Evolutionary conservation across 495 filamentous ascomycete genomes (phyloP).

Genomic region (Trichoderma asperelloides): DNA sequence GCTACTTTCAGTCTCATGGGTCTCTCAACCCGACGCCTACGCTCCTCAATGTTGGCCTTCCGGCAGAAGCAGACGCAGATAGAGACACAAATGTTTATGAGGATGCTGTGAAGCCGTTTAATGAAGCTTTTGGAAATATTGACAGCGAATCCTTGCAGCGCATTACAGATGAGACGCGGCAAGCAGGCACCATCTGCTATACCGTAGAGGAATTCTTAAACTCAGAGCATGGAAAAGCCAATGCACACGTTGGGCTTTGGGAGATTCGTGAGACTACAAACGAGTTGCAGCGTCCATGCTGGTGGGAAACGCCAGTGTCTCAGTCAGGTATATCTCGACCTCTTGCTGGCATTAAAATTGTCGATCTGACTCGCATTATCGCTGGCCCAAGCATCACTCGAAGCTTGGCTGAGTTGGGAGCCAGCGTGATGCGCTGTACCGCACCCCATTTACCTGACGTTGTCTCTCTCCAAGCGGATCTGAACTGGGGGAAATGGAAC

Average conservation of each 20-base stretch:
- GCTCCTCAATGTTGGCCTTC: slow-evolving; percentile 12
- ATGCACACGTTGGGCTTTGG: slow-evolving; percentile 38
- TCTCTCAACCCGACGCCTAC: slow-evolving; percentile 40
- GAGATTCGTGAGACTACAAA: slow-evolving; percentile 28
- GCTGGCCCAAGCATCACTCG: slow-evolving; percentile 47
- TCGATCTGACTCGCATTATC: slow-evolving; percentile 54
- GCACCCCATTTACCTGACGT: slow-evolving; percentile 45
- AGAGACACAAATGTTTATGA: neutral
- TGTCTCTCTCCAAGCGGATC: slow-evolving; percentile 34
- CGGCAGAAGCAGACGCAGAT: neutral
- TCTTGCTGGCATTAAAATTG: slow-evolving; percentile 49
- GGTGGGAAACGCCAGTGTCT: slow-evolving; percentile 25
- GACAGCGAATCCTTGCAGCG: neutral
- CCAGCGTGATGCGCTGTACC: slow-evolving; percentile 52
- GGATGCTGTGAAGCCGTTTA: neutral
- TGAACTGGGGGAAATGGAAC: slow-evolving; percentile 52
- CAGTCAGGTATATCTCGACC: slow-evolving; percentile 28
- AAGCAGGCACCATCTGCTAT: slow-evolving; percentile 44
- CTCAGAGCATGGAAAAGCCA: slow-evolving; percentile 43
- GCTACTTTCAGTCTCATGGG: slow-evolving; percentile 46
- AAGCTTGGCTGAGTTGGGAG: slow-evolving; percentile 49
- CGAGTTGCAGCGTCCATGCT: slow-evolving; percentile 26
- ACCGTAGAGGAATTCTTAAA: slow-evolving; percentile 37
- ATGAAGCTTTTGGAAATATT: neutral
- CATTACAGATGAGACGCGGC: slow-evolving; percentile 35